A percentile compares a stretch with the other conserved stretches of the same genome.
Conservation (phyloP, 129 eudicot genomes). For the Flaveria robusta region DNA sequence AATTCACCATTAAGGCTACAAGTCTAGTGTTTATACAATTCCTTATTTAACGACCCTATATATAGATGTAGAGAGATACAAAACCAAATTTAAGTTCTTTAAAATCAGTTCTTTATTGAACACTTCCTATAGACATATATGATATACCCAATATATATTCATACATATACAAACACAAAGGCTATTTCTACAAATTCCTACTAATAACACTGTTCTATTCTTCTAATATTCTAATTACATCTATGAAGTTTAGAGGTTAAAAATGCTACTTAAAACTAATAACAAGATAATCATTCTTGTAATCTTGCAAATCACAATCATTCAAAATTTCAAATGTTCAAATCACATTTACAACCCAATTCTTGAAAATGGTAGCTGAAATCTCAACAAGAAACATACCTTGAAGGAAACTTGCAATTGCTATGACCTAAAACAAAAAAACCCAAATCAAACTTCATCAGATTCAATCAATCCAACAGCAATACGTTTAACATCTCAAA, state of each 20-base stretch:
- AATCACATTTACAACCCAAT: background rate
- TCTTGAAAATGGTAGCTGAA: background rate
- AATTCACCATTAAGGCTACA: background rate
- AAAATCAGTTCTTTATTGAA: background rate
- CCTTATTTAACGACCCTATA: no score
- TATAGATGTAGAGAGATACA: no score
- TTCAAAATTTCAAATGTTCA: background rate
- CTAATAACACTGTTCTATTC: background rate
- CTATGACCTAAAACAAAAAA: conserved; percentile 58
- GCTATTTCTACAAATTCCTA: background rate
- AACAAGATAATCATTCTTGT: no score
- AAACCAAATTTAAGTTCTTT: no score
- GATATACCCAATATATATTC: no score
- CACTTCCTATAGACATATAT: no score
- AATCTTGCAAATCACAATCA: no score
- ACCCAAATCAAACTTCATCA: background rate
- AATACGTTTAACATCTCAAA: background rate
- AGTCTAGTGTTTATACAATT: background rate
- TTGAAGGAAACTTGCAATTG: conserved; percentile 78
- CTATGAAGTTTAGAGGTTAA: no score
- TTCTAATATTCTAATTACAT: background rate
- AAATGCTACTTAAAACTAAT: no score
- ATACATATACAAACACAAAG: no score
- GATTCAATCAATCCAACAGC: conserved; percentile 6
- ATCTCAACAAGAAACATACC: conserved; percentile 42